phyloP scores from a whole-genome alignment of 371 early-diverging fungal genomes.

The Parasitella parasitica region DNA sequence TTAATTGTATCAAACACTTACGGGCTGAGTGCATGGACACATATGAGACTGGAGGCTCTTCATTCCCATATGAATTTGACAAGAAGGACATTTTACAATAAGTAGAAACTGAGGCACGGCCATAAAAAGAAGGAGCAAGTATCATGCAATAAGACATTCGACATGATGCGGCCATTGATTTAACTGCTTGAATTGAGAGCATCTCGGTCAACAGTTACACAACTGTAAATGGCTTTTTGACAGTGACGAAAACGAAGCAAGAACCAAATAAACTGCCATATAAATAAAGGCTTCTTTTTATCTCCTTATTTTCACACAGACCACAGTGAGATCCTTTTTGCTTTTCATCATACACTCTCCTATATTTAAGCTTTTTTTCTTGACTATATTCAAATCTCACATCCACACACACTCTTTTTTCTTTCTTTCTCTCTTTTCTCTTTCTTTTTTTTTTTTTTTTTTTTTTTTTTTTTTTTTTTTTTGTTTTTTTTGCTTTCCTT shows the following conservation, averaged over 20 bases:
- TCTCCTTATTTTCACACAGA: conserved; percentile 5
- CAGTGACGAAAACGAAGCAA: conserved; percentile 2
- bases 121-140: background rate
- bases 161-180: background rate
- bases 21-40: background rate
- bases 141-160: background rate
- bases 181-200: background rate
- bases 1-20: background rate
- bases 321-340: background rate
- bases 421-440: background rate
- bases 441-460: background rate
- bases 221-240: background rate
- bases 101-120: background rate
- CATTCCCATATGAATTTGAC: background rate
- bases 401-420: background rate
- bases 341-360: background rate
- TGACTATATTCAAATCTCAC: background rate
- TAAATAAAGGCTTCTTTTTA: background rate
- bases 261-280: background rate
- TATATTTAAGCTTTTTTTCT: background rate
- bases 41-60: background rate
- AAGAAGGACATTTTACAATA: background rate
- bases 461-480: background rate
- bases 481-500: background rate
- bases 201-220: background rate